These are phyloP conservation scores for Neolentinus lepideus DNA, from an alignment of 1,284 basidiomycete genomes.

Conservation along the genomic window DNA sequence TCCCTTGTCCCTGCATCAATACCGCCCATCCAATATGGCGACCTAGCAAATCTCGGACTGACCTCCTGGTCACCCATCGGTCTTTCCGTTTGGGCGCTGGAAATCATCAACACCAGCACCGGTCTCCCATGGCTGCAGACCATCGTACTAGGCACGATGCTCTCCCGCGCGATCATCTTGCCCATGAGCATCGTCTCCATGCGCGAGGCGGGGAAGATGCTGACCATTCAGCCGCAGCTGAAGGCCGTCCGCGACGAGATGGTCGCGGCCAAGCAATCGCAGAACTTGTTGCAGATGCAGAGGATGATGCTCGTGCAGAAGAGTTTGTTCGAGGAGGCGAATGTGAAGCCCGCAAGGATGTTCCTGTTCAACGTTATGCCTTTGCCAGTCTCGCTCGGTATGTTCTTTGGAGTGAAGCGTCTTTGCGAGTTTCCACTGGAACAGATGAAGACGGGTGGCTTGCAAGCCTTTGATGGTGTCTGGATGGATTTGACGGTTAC, in stretches of 20 bases:
- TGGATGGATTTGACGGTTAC: constrained; percentile 73
- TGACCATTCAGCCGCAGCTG: constrained; percentile 56
- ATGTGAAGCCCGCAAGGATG: constrained; percentile 57
- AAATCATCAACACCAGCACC: constrained; percentile 66
- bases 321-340: constrained; percentile 62
- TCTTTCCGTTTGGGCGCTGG: constrained; percentile 43
- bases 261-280: constrained; percentile 23
- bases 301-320: constrained; percentile 48
- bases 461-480: constrained; percentile 29
- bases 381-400: constrained; percentile 73
- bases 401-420: constrained; percentile 80
- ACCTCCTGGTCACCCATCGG: constrained; percentile 46
- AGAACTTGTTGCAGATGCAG: constrained; percentile 51
- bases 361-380: constrained; percentile 64
- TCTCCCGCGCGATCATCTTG: constrained; percentile 64
- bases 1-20: constrained; percentile 13
- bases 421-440: constrained; percentile 69
- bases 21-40: constrained; percentile 63
- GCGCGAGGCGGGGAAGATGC: constrained; percentile 67
- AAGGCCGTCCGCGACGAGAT: constrained; percentile 46
- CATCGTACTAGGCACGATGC: constrained; percentile 66
- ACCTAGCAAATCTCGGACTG: constrained; percentile 74
- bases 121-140: constrained; percentile 85
- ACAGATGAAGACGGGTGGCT: constrained; percentile 43
- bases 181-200: constrained; percentile 64